Evolutionary conservation across 345 rosid genomes (phyloP).

Genomic region (Populus deltoides): DNA sequence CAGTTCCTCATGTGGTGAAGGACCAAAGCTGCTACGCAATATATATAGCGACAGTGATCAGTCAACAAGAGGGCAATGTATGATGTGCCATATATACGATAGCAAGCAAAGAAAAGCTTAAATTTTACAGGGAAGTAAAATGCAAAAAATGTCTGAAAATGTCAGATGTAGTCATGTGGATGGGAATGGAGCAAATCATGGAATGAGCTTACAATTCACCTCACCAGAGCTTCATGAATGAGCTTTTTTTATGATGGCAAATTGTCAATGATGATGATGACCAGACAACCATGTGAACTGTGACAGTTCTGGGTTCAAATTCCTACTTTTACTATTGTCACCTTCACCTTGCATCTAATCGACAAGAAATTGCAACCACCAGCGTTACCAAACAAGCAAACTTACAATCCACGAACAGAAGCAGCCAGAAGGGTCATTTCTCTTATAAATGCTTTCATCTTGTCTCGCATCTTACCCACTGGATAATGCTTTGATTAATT

Average conservation of each 20-base stretch:
- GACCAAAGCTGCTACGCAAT: background rate
- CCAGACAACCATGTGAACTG: constrained; percentile 20
- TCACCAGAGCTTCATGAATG: constrained; percentile 27
- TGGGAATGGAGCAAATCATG: background rate
- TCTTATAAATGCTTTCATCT: background rate
- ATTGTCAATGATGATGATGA: constrained; percentile 29
- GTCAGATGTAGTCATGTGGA: background rate
- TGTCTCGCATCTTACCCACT: background rate
- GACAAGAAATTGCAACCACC: constrained; percentile 34
- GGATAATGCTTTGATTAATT: no score
- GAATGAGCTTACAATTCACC: background rate
- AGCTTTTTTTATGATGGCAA: constrained; percentile 9
- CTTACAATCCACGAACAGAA: background rate
- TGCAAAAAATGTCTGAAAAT: background rate
- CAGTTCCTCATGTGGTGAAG: no score
- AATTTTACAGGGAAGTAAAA: background rate
- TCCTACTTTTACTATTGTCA: background rate
- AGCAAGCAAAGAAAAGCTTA: background rate
- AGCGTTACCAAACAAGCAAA: background rate
- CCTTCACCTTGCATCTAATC: background rate
- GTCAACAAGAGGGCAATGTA: background rate
- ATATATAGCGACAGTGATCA: background rate
- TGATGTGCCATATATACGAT: background rate
- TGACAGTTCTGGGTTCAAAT: constrained; percentile 14
- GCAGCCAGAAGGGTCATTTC: background rate